Base-by-base conservation (phyloP, 129 eudicot genomes). In the Pittosporum tobira region DNA sequence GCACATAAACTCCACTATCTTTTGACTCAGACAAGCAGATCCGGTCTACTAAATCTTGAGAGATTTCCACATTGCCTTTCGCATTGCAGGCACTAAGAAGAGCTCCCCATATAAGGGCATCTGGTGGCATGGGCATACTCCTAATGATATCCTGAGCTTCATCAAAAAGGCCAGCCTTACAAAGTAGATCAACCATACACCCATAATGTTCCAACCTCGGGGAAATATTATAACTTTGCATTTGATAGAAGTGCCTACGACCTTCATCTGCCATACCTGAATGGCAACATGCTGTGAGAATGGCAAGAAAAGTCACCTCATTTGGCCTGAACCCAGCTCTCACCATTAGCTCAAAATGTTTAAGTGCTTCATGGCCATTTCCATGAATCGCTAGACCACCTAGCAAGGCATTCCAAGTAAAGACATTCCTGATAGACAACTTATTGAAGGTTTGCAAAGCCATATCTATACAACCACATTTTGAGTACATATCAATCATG, bases 201-300 rank as follows among this genome's bases (percentile, higher is more conserved):
- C 66, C 66, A 48, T 62, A 62, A 47, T 62, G 66, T 34, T 62
- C 57, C 28, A 62, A 48, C 19, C 66, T 49, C 9, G 66, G 56
- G 29, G 57, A 46, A 2, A 62, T 34, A 62, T 30, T 47, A 46
- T 47, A 24, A 12, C 9, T 62, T 18, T 48, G n/a, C 66, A 46
- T 62, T 31, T 62, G 44, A 19, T 28, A 44, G 25, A 61, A 61
- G 23, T 44, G 43, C 42, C 28, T 8, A 43, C 30, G 53, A 44
- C 65, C 65, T 61, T 61, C 65, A 61, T 45, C 65, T 6, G 34
- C 54, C 53, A 61, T 24, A 27, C 65, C 65, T 24, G 42, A 61
- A 61, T 61, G 65, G 49, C 65, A 61, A 61, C 66, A 62, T 46
- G 66, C 66, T 62, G 57, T 48, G 29, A 62, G 3, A 62, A 62